Evolutionary conservation across 2,329 filamentous ascomycete species (phyloP).

Genomic region (Scedosporium aurantiacum): DNA sequence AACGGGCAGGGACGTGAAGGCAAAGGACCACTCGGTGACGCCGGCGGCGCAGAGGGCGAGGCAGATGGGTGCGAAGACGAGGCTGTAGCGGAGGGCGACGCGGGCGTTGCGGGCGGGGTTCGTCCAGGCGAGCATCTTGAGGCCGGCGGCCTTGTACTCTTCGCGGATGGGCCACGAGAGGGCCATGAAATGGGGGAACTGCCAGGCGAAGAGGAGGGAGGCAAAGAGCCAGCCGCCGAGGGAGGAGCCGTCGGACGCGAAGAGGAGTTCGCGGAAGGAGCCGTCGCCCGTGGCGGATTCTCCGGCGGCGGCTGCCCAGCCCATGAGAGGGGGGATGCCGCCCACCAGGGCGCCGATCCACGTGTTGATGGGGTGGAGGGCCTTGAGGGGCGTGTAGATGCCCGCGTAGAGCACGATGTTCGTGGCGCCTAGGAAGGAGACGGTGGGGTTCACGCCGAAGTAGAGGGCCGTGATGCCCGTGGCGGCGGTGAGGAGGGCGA

Average conservation of each 20-base stretch:
- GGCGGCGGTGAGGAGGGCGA: slow-evolving; percentile 63
- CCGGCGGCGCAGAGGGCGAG: slow-evolving; percentile 65
- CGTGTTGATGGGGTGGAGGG: slow-evolving; percentile 76
- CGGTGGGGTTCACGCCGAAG: slow-evolving; percentile 87
- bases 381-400: slow-evolving; percentile 86
- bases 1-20: slow-evolving; percentile 66
- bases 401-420: slow-evolving; percentile 90
- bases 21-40: slow-evolving; percentile 78
- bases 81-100: slow-evolving; percentile 77
- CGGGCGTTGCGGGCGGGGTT: slow-evolving; percentile 77
- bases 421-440: slow-evolving; percentile 68
- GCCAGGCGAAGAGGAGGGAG: slow-evolving; percentile 81
- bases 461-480: slow-evolving; percentile 65
- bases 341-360: slow-evolving; percentile 92
- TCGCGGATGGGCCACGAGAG: slow-evolving; percentile 79
- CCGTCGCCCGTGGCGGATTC: slow-evolving; percentile 69
- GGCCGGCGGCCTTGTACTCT: slow-evolving; percentile 66
- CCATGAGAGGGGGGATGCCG: slow-evolving; percentile 92
- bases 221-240: slow-evolving; percentile 84
- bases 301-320: slow-evolving; percentile 89
- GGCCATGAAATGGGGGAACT: slow-evolving; percentile 97
- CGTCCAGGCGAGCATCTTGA: slow-evolving; percentile 71
- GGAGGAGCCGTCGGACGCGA: slow-evolving; percentile 49
- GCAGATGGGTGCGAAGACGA: slow-evolving; percentile 80
- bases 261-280: slow-evolving; percentile 66